Base-by-base conservation (phyloP, 2,329 filamentous ascomycete genomes). In the Aspergillus sp. region DNA sequence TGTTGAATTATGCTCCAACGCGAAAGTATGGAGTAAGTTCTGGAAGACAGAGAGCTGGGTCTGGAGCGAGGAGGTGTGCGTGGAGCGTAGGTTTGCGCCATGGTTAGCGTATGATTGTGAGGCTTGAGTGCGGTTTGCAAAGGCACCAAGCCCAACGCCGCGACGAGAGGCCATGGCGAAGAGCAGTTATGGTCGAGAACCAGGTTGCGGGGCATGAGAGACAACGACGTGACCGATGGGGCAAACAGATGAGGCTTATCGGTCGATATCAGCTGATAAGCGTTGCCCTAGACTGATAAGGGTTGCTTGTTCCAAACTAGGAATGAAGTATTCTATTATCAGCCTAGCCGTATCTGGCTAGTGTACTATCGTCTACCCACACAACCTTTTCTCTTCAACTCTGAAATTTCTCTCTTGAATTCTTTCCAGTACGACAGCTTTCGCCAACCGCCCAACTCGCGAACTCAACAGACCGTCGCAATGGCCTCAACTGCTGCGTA, bases 1-100 rank as follows among this genome's bases (percentile, higher is more conserved):
- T 69, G 96, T 95, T 71, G 93, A 92, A 66, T 89, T 90, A 82
- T 99, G 95, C 50, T 93, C 96, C 70, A 93, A 84, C 45, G 93
- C 91, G 76, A 99, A 99, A 75, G 96, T 92, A 78, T 97, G 92
- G 5, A 99, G 86, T 11, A 97, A 84, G 17, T 91, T 95, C 70
- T 96, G 92, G 82, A 99, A 99, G 70, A 98, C 93, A 64, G 92
- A 89, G 61, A 99, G 89, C 73, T 99, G 95, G 39, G 92, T 96
- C 69, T 91, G 88, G 66, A 99, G 87, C 17, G 93, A 93, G 64
- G 88, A 85, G 48, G 91, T 86, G 76, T 98, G 93, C 66, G 86
- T 87, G 57, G 85, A 89, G 62, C 93, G 91, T n/a, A 99, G 87
- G 51, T 85, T 88, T 61, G 87, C 90, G 71, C 95, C 95, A 81